Conservation (phyloP, 1,139 yeast species). For the Sugiyamaella grinbergsii region DNA sequence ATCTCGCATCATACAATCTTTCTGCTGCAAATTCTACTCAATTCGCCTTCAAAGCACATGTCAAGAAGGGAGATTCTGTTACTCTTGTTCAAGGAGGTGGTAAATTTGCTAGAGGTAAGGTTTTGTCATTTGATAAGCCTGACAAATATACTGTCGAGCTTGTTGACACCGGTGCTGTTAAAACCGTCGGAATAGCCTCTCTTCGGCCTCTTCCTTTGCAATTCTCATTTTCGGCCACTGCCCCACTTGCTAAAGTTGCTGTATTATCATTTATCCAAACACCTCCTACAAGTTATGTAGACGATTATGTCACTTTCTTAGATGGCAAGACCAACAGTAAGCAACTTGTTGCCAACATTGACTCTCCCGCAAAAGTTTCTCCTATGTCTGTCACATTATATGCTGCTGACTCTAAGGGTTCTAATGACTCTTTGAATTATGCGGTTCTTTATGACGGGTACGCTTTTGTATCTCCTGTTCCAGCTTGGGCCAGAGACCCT, state of each 20-base stretch:
- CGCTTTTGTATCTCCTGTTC: constrained; percentile 57
- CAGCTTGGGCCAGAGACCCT: constrained; percentile 45
- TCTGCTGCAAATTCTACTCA: constrained; percentile 48
- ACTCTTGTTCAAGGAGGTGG: constrained; percentile 58
- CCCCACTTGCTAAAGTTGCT: constrained; percentile 62
- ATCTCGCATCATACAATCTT: constrained; percentile 43
- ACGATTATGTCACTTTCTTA: constrained; percentile 60
- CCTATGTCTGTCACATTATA: constrained; percentile 57
- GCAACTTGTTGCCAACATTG: constrained; percentile 58
- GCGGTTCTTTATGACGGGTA: constrained; percentile 65
- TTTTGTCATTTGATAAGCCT: constrained; percentile 54
- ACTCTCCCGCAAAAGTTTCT: constrained; percentile 44
- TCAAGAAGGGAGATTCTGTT: constrained; percentile 62
- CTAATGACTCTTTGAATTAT: constrained; percentile 63
- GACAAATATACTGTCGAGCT: constrained; percentile 57
- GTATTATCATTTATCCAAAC: constrained; percentile 57
- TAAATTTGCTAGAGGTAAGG: constrained; percentile 63
- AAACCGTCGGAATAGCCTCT: constrained; percentile 50
- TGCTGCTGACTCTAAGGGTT: constrained; percentile 60
- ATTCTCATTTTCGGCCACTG: constrained; percentile 47
- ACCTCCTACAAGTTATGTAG: constrained; percentile 65
- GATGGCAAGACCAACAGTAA: constrained; percentile 58
- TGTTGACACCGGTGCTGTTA: constrained; percentile 66
- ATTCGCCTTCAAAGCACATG: constrained; percentile 40
- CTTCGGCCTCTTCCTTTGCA: constrained; percentile 60